phyloP scores from a whole-genome alignment of 2,329 filamentous ascomycete genomes.

The Neocucurbitaria cava region DNA sequence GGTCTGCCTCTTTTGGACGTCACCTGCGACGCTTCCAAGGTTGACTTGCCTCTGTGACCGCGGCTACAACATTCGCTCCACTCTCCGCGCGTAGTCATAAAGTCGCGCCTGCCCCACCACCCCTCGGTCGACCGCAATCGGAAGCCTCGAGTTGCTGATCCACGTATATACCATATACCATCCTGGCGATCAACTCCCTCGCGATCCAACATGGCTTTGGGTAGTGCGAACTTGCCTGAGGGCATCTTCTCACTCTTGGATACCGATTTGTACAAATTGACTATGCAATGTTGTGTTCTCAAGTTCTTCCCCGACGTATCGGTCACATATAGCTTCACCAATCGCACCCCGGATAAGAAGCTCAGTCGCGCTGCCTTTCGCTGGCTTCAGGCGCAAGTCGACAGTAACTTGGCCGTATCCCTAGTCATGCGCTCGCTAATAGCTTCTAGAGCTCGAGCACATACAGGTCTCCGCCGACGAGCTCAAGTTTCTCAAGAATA shows the following conservation, averaged over 20 bases:
- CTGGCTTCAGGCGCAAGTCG: constrained; percentile 86
- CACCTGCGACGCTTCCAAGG: not conserved
- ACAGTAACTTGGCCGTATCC: constrained; percentile 59
- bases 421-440: constrained; percentile 9
- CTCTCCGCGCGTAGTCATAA: not conserved
- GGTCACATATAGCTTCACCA: constrained; percentile 93
- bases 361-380: constrained; percentile 80
- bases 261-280: constrained; percentile 88
- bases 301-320: constrained; percentile 84
- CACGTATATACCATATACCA: not conserved
- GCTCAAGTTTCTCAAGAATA: constrained; percentile 75
- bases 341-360: constrained; percentile 93
- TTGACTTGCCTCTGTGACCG: not conserved
- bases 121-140: constrained; percentile 30
- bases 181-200: constrained; percentile 1
- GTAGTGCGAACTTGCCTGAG: constrained; percentile 41
- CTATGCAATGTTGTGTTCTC: constrained; percentile 89
- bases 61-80: not conserved
- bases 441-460: constrained; percentile 73
- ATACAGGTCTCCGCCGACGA: constrained; percentile 82
- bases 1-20: not conserved
- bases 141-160: constrained; percentile 9
- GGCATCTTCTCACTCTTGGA: constrained; percentile 56
- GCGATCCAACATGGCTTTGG: constrained; percentile 28
- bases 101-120: constrained; percentile 34